phyloP scores from a whole-genome alignment of 192 early-diverging fungal species.

The Thamnidium elegans region DNA sequence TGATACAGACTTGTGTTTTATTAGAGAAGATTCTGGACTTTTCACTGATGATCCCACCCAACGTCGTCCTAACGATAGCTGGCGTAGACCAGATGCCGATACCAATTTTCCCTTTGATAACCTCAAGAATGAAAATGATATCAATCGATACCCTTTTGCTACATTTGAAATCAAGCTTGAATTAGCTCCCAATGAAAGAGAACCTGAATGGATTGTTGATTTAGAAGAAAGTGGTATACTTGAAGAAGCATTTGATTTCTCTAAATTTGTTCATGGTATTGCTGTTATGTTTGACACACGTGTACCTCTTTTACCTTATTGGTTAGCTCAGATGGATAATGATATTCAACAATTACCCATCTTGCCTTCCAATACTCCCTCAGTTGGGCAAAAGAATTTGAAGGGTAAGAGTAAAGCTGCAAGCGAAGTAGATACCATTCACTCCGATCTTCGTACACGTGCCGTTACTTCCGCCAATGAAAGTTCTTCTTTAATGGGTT shows the following conservation, averaged over 20 bases:
- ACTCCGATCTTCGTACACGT: constrained; percentile 3
- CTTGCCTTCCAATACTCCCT: constrained; percentile 25
- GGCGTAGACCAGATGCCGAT: constrained; percentile 87
- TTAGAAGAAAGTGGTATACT: constrained; percentile 69
- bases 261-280: constrained; percentile 83
- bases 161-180: constrained; percentile 91
- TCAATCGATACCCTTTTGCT: constrained; percentile 89
- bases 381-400: neutral
- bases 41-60: constrained; percentile 52
- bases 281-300: constrained; percentile 64
- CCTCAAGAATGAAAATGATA: constrained; percentile 73
- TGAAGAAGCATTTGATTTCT: constrained; percentile 80
- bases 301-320: constrained; percentile 62
- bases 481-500: constrained; percentile 12
- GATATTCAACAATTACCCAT: constrained; percentile 29
- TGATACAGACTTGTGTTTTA: constrained; percentile 93
- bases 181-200: constrained; percentile 53
- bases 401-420: constrained; percentile 24
- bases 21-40: constrained; percentile 84
- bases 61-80: constrained; percentile 76
- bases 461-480: constrained; percentile 5
- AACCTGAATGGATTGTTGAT: constrained; percentile 80
- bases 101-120: constrained; percentile 79
- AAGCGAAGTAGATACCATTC: neutral
- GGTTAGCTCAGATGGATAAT: constrained; percentile 44